Percentiles rank a stretch among this genome's conserved stretches.
phyloP scores from a whole-genome alignment of 1,139 yeast species.

The Candida albicans region DNA sequence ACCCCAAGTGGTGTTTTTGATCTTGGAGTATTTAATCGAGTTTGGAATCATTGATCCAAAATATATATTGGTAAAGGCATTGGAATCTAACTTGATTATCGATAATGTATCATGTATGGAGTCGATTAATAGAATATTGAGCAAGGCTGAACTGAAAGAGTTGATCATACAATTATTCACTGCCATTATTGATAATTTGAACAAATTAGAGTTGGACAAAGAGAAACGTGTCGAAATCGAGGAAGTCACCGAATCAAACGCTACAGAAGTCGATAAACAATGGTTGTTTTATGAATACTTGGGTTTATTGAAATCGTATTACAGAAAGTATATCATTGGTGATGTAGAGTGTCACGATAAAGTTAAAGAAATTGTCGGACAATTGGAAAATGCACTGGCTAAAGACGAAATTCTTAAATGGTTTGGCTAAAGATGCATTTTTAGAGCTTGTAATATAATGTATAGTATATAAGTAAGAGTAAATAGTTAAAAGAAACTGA shows the following conservation, averaged over 20 bases:
- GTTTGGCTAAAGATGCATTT: conserved; percentile 17
- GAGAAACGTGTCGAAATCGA: conserved; percentile 27
- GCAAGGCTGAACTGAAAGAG: conserved; percentile 18
- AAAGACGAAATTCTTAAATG: conserved; percentile 31
- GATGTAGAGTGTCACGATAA: conserved; percentile 23
- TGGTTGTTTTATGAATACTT: conserved; percentile 48
- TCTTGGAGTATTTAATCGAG: conserved; percentile 62
- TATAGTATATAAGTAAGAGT: neutral
- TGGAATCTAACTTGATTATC: conserved; percentile 39
- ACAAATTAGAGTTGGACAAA: conserved; percentile 28
- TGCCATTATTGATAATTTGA: conserved; percentile 38
- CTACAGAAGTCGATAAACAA: conserved; percentile 34
- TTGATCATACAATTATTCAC: conserved; percentile 36
- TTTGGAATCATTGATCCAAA: conserved; percentile 46
- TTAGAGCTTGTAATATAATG: neutral
- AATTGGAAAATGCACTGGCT: conserved; percentile 27
- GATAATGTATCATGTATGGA: conserved; percentile 51
- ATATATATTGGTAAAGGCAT: conserved; percentile 44
- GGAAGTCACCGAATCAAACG: conserved; percentile 27
- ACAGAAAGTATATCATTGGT: conserved; percentile 28
- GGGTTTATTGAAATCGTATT: conserved; percentile 43
- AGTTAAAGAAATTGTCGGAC: conserved; percentile 20
- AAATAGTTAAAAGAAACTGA: too few species aligned
- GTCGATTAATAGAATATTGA: conserved; percentile 39
- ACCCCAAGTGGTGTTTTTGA: conserved; percentile 77